Percentiles rank a stretch among this genome's conserved stretches.
Evolutionary conservation across 495 filamentous ascomycete genomes (phyloP).

Genomic region (Pyronema omphalodes): DNA sequence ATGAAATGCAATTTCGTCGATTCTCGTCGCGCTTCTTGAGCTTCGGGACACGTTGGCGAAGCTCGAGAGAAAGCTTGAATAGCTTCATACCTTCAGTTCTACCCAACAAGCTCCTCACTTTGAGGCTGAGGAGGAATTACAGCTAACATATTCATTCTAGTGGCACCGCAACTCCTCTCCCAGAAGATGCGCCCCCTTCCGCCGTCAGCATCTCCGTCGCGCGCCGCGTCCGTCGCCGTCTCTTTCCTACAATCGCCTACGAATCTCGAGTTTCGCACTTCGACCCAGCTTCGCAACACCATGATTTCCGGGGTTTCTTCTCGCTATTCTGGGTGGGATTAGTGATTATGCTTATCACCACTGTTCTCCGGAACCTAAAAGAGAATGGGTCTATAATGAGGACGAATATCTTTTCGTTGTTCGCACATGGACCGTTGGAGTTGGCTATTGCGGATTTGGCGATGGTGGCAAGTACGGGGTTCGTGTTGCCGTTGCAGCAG

Average conservation of each 20-base stretch:
- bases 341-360: constrained; percentile 91
- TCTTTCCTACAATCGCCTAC: constrained; percentile 94
- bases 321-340: constrained; percentile 93
- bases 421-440: constrained; percentile 75
- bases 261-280: constrained; percentile 89
- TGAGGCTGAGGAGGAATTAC: no score
- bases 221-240: constrained; percentile 59
- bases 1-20: no score
- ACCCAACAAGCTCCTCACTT: not conserved
- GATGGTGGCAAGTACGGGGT: constrained; percentile 58
- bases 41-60: no score
- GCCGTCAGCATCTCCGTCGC: constrained; percentile 71
- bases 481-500: constrained; percentile 57
- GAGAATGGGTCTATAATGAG: constrained; percentile 76
- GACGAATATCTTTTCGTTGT: constrained; percentile 67
- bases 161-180: constrained; percentile 73
- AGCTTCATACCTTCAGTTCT: no score
- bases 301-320: constrained; percentile 93
- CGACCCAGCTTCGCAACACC: constrained; percentile 78
- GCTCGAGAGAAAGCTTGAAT: no score
- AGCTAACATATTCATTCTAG: no score
- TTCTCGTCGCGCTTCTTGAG: no score
- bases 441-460: constrained; percentile 61
- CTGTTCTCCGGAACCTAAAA: constrained; percentile 75
- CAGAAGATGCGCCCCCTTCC: constrained; percentile 80